Base-by-base conservation (phyloP, 2,329 filamentous ascomycete genomes). In the Torrubiellomyces zombiae region DNA sequence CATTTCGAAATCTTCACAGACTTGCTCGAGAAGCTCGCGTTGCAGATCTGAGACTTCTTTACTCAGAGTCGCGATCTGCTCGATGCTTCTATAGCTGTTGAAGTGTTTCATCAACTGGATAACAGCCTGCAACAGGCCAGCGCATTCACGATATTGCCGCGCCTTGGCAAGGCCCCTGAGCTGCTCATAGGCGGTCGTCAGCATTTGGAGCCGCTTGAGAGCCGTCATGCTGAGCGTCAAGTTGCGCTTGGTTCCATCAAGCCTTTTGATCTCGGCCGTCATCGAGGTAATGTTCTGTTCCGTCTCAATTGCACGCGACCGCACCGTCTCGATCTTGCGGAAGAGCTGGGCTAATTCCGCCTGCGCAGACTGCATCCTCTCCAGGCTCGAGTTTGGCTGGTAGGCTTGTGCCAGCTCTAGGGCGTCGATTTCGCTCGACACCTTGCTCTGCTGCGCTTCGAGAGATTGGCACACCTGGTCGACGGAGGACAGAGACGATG, bases 141-240 rank as follows among this genome's bases (percentile, higher is more conserved):
- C 85, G 45, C 89, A 95, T 48, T 98, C 89, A 35, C 81, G 66
- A 49, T 98, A 98, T 50, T 98, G 89, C 28, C 86, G 65, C 18
- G 78, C 76, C 51, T 79, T 79, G 36, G 80, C 77, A 37, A 94
- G 60, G 3, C 73, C 79, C 30, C 79, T 69, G 29, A 98, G 63
- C 55, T 98, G 89, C 47, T 95, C 89, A 53, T 95, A 98, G n/a
- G 89, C 89, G 4, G 89, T 95, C 5, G 89, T 95, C 45, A 98
- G 58, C 89, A 98, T 98, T 61, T 98, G 89, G 39, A 98, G 63
- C 23, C 89, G 68, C 59, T 98, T 98, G 42, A 98, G 60, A 13
- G 86, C 86, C 21, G 89, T 98, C 89, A 98, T 98, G 36, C 83
- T 94, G 27, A 92, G 64, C 7, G 89, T 94, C 32, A 98, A 63